Evolutionary conservation across 495 filamentous ascomycete genomes (phyloP), one percentile per base, ranked within the genome.

Genomic region (Aspergillus steynii): DNA sequence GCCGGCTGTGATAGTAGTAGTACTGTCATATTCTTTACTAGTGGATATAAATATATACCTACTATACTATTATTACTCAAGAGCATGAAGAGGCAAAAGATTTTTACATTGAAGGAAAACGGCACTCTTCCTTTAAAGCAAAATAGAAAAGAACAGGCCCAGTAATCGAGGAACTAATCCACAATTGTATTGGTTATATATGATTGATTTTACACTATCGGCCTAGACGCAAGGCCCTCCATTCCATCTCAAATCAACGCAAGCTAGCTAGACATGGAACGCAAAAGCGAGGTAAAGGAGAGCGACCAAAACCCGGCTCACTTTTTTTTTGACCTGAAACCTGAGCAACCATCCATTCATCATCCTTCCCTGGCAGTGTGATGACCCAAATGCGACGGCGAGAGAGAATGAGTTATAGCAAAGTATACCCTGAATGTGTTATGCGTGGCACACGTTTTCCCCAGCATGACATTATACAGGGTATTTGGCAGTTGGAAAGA

Each of bases 201-300:
- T 61, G 47, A n/a, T 47, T 31, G 46, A 45, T 56, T 61, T 61
- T 51, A 61, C 46, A 61, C 46, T 56, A 45, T 32, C 58, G 25
- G n/a, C 47, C 53, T 51, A 50, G 45, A 32, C 37, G 55, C 55
- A 56, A 15, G 10, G 37, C 37, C 37, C 37, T 42, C 37, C 37
- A 45, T 56, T 42, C 28, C n/a, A 45, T 56, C n/a, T 46, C 46
- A 42, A 42, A 34, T 31, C 55, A 45, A 29, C 50, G 8, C 37
- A 49, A 14, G 14, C 37, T 46, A 20, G 46, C n/a, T 29, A 50
- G 55, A 49, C 27, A 49, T 50, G 20, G 27, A 25, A 29, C 25
- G 15, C 28, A 25, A 32, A 34, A 50, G 8, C 42, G 2, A 45
- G 27, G 53, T 5, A 53, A 46, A 55, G 28, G 3, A 47, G 12